These are phyloP conservation scores for Jamesozyma jinghongensis DNA, from an alignment of 805 yeast genomes.

Conservation along the genomic window DNA sequence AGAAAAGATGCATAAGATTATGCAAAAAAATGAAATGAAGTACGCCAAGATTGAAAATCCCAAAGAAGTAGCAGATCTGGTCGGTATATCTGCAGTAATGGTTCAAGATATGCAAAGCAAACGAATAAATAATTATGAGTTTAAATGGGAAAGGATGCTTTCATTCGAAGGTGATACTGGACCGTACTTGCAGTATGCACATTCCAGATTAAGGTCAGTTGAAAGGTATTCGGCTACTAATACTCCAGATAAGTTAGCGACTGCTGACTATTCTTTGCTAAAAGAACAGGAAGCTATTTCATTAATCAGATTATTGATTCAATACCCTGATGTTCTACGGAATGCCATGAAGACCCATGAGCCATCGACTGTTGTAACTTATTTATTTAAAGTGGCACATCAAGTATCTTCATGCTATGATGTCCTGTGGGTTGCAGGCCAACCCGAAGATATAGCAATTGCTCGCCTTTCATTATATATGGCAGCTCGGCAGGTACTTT, in stretches of 20 bases:
- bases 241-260: constrained; percentile 31
- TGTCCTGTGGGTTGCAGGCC: constrained; percentile 93
- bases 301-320: constrained; percentile 68
- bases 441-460: constrained; percentile 69
- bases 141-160: constrained; percentile 96
- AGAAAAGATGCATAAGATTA: constrained; percentile 89
- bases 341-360: constrained; percentile 77
- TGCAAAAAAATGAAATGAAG: constrained; percentile 83
- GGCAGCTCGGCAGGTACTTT: constrained; percentile 79
- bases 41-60: constrained; percentile 91
- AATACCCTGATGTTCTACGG: constrained; percentile 83
- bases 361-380: constrained; percentile 90
- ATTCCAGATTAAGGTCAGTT: constrained; percentile 88
- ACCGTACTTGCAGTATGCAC: constrained; percentile 96
- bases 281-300: constrained; percentile 61
- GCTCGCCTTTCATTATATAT: constrained; percentile 89
- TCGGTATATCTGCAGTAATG: constrained; percentile 96
- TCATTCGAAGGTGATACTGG: constrained; percentile 99
- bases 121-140: constrained; percentile 89
- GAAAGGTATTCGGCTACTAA: constrained; percentile 66
- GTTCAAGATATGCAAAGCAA: constrained; percentile 97
- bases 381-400: constrained; percentile 86
- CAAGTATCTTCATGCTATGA: constrained; percentile 96
- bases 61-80: constrained; percentile 85
- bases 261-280: constrained; percentile 51